Evolutionary conservation across 23 red algal genomes (phyloP), one percentile per base, ranked within the genome.

Genomic region (Chondrus crispus): DNA sequence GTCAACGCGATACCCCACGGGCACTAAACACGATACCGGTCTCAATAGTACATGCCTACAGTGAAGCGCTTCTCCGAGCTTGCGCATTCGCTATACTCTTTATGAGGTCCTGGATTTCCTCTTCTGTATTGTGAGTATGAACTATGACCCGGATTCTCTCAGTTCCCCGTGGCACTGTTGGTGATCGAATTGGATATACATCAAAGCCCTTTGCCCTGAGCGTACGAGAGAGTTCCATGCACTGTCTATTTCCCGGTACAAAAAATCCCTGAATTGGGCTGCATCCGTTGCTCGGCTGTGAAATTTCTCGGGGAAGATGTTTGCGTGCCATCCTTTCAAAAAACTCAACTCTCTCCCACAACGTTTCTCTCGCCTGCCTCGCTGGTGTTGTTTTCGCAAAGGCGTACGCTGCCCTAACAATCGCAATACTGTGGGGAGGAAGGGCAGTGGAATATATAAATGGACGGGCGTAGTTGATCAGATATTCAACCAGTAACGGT

Each of bases 401-500:
- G 29, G 43, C 47, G 60, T 99, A 99, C 10, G 91, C 46, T 13
- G 76, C 94, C 24, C 73, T 71, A 36, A 99, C 54, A 39, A 72
- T 70, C 33, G 37, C 66, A 14, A 96, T 50, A 37, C 53, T 70
- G 18, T 88, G 85, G 26, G 79, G 64, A 10, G 97, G 89, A 37
- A 96, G 70, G 26, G 90, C 74, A 22, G 94, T 99, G 28, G 93
- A 96, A 69, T 95, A 99, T 40, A 99, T 95, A n/a, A 99, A 76
- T 30, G 97, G 97, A 49, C 97, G 87, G 18, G 94, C 97, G 69
- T 99, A 99, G 86, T 99, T 99, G 38, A 96, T 77, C 18, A 96
- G 68, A 46, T 91, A 99, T 19, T 91, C 58, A 19, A 81, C 72
- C 4, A 96, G 60, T 4, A 47, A 19, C 13, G 51, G 46, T 0